A percentile compares a stretch with the other conserved stretches of the same genome.
Conservation (phyloP, 345 rosid species). For the Physaria fendleri region DNA sequence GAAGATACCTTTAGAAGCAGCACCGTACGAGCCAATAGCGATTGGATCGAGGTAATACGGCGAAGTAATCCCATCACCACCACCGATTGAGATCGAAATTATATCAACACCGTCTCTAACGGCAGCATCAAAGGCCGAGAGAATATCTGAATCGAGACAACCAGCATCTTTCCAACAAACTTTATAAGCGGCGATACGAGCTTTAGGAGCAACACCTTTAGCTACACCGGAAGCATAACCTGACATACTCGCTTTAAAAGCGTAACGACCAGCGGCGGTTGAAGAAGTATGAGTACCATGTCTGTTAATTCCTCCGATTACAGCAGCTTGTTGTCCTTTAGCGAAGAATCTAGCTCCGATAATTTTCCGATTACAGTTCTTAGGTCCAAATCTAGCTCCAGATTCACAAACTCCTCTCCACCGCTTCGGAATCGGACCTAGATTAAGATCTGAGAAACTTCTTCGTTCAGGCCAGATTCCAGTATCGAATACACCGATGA, state of each 20-base stretch:
- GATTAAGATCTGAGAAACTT: slow-evolving; percentile 70
- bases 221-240: slow-evolving; percentile 78
- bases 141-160: slow-evolving; percentile 74
- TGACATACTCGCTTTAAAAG: slow-evolving; percentile 62
- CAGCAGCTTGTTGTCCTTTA: slow-evolving; percentile 64
- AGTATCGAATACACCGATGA: slow-evolving; percentile 73
- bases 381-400: slow-evolving; percentile 37
- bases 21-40: slow-evolving; percentile 57
- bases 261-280: slow-evolving; percentile 62
- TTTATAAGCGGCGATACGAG: slow-evolving; percentile 66
- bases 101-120: slow-evolving; percentile 68
- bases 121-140: slow-evolving; percentile 38
- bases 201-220: slow-evolving; percentile 84
- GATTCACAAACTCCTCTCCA: slow-evolving; percentile 77
- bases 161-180: slow-evolving; percentile 84
- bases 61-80: slow-evolving; percentile 63
- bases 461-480: slow-evolving; percentile 83
- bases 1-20: slow-evolving; percentile 20
- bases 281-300: slow-evolving; percentile 89
- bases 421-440: slow-evolving; percentile 59
- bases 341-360: slow-evolving; percentile 74
- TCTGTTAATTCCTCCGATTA: slow-evolving; percentile 53
- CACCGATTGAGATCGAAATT: slow-evolving; percentile 71
- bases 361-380: slow-evolving; percentile 59
- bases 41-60: slow-evolving; percentile 84